phyloP scores from a whole-genome alignment of 148 eudicot species.

The Cornus kousa region DNA sequence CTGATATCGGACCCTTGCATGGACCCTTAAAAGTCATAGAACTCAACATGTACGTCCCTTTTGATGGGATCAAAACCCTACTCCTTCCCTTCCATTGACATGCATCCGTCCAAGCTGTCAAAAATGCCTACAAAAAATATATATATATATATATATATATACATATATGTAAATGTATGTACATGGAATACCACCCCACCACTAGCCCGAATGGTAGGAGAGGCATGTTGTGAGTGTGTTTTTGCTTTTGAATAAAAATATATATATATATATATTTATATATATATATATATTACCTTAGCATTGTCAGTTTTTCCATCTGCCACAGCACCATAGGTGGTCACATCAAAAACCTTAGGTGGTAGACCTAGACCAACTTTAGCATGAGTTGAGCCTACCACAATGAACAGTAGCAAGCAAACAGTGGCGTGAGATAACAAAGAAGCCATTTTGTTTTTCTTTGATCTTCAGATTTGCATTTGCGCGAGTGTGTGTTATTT shows the following conservation, averaged over 20 bases:
- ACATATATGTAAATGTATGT: background rate
- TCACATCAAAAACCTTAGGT: slow-evolving; percentile 5
- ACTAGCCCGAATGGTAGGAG: too few relatives aligned
- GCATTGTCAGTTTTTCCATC: slow-evolving; percentile 18
- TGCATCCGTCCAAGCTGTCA: slow-evolving; percentile 55
- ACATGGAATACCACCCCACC: too few relatives aligned
- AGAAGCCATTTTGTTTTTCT: background rate
- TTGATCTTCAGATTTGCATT: too few relatives aligned
- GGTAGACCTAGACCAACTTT: background rate
- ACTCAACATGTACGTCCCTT: slow-evolving; percentile 35
- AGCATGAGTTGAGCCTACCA: background rate
- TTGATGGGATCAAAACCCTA: slow-evolving; percentile 24
- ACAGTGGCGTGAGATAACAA: background rate
- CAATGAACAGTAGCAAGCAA: background rate
- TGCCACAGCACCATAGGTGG: slow-evolving; percentile 3
- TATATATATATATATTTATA: background rate
- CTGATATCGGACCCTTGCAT: slow-evolving; percentile 32
- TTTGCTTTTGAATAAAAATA: background rate
- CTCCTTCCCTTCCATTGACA: slow-evolving; percentile 43
- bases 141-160: background rate
- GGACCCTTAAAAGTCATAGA: slow-evolving; percentile 43
- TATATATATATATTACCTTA: background rate
- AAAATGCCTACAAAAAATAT: slow-evolving; percentile 36
- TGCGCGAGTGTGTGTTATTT: too few relatives aligned
- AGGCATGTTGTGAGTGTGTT: too few relatives aligned